Evolutionary conservation across 176 grass and related monocot species (phyloP), one percentile per base, ranked within the genome.

Genomic region (Ensete glaucum): DNA sequence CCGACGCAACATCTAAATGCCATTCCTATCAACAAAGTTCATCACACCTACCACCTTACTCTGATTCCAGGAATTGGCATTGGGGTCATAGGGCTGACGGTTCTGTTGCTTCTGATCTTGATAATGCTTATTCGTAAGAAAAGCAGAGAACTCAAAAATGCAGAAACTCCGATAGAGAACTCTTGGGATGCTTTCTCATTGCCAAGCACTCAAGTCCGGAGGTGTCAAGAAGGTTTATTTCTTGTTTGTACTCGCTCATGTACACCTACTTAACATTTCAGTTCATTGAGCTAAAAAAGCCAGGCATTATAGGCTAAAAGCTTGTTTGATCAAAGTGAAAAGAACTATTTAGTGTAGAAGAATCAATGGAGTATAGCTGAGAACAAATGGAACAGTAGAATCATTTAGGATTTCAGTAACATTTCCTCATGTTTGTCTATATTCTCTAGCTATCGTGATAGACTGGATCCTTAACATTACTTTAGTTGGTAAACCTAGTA

Each of bases 11-110:
- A 84, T 67, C 84, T 56, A 68, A 72, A 43, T 68, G 75, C 50
- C 65, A 71, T 73, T 74, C 64, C 85, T 71, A 75, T 79, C 20
- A 85, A 76, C 26, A 85, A 67, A 82, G 73, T 76, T 25, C 80
- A 54, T 2, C 82, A 81, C 29, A 76, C 80, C 59, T 88, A 89
- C 76, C 84, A 82, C 65, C 77, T 99, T 69, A 80, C 88, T 58
- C 54, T 91, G 50, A 75, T 99, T 88, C 86, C 91, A 54, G 95
- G 95, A 81, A 91, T 99, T 70, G 95, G 95, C 55, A 99, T 99
- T 53, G 95, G 80, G 57, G 85, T 99, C 27, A 94, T 99, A 83
- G 50, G 82, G 29, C 52, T 94, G 62, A 81, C 95, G 6, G 80
- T 89, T 81, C 52, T 94, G 49, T 78, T 99, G 56, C 81, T 94